Evolutionary conservation across 1,284 basidiomycete genomes (phyloP), one percentile per base, ranked within the genome.

Genomic region (Marasmius fiardii): DNA sequence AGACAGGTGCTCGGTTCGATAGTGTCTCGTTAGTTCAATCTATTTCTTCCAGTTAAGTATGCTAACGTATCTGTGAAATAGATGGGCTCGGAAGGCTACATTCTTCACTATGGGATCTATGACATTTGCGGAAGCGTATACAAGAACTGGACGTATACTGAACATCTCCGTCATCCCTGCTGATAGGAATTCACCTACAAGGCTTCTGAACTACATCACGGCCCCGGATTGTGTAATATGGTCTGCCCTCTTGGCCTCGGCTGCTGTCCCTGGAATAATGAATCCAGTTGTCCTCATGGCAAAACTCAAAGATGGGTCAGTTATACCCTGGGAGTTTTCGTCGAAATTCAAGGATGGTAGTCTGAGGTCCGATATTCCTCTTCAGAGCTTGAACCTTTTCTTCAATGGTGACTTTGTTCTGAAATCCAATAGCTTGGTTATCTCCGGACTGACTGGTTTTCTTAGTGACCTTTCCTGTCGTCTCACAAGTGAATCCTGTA

Each of bases 91-190:
- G 62, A 97, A 97, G 81, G 92, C 92, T 65, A 82, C 85, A 45
- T 99, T 93, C 74, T 98, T 98, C 71, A 98, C 95, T 4, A 81
- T 87, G 60, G 97, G 97, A 3, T 95, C 91, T 0, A 84, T 93
- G 81, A 99, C 96, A 0, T 99, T 99, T 75, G 85, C 86, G 54
- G 97, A 99, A 68, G 96, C 96, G 0, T 98, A 96, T 66, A 76
- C 93, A 67, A 81, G 90, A 61, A 99, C 97, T 0, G 96, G 97
- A 23, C 82, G 93, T 56, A 93, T 95, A 35, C 77, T 99, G 34
- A 99, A 98, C 68, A 87, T 99, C 44, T 95, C 93, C 14, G 97
- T 99, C 43, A 91, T 98, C 45, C 95, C 95, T 4, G 88, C 92
- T 28, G 94, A 96, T 68, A 83, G 90, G n/a, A 93, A 98, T 72